A percentile compares a stretch with the other conserved stretches of the same genome.
Evolutionary conservation across 257 asterid species (phyloP).

Genomic region (Solanum microdontum): DNA sequence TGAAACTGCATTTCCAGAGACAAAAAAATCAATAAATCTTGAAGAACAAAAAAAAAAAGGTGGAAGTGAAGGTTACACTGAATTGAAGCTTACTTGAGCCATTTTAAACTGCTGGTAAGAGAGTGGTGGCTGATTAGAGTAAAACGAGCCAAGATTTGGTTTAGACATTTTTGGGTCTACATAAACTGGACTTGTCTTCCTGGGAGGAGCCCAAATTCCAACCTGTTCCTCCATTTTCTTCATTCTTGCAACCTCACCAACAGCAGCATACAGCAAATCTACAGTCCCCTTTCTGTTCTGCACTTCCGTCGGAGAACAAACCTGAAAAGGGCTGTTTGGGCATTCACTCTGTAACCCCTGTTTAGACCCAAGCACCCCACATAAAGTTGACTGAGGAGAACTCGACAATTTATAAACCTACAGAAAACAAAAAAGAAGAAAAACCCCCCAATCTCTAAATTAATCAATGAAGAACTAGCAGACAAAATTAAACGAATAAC

Average conservation of each 20-base stretch:
- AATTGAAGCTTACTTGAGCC: slow-evolving; percentile 14
- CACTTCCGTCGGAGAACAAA: neutral
- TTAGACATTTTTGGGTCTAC: neutral
- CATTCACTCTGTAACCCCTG: slow-evolving; percentile 32
- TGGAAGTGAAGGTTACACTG: neutral
- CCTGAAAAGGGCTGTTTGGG: slow-evolving; percentile 19
- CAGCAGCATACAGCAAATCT: slow-evolving; percentile 50
- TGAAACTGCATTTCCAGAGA: slow-evolving; percentile 17
- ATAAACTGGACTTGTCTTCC: slow-evolving; percentile 14
- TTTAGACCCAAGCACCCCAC: slow-evolving; percentile 13
- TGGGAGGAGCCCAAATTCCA: slow-evolving; percentile 3
- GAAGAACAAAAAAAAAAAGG: neutral
- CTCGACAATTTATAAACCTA: slow-evolving; percentile 38
- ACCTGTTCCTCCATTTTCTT: slow-evolving; percentile 33
- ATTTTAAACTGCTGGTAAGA: slow-evolving; percentile 42
- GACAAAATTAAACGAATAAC: neutral
- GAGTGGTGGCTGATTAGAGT: slow-evolving; percentile 10
- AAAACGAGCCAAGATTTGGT: slow-evolving; percentile 3
- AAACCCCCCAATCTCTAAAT: neutral
- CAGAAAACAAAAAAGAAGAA: neutral
- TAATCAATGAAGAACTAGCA: neutral
- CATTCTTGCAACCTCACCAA: slow-evolving; percentile 48
- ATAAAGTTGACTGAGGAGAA: slow-evolving; percentile 76
- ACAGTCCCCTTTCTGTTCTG: slow-evolving; percentile 6
- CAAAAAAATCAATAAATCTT: neutral